Base-by-base conservation (phyloP, 306 rosid genomes). In the Sicyos baderoa region DNA sequence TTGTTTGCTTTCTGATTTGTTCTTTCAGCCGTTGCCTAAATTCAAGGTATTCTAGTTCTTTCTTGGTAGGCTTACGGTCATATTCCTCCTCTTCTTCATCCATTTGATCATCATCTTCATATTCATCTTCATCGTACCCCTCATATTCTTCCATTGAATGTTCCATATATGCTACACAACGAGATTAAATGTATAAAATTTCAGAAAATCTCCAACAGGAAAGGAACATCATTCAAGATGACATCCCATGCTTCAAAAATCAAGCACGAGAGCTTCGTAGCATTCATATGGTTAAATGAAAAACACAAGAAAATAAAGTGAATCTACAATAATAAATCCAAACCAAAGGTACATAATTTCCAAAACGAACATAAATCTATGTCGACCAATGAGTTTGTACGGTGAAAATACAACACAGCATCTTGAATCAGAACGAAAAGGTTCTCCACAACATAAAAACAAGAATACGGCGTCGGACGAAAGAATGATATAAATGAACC, bases 11-110 rank as follows among this genome's bases (percentile, higher is more conserved):
- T 76, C 90, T 81, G 19, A 84, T 60, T 17, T 66, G 75, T 44
- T 91, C 96, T 83, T 91, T 91, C 80, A 85, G 74, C 17, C 78
- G 76, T 77, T 89, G 85, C 78, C 96, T 89, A 80, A 82, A 74
- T 71, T 73, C 90, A 71, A 91, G 96, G 66, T 81, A 89, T 13
- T 85, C 87, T 68, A 81, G 9, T 79, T 82, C 91, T 69, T 89
- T 96, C 78, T 84, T 84, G 4, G 90, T 80, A 5, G 86, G 95
- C 69, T 82, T 84, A 19, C 55, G 89, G 68, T 82, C 87, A 66
- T 78, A 81, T 63, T 74, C 87, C 66, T 75, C 90, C 29, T 25
- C 29, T 69, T 54, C 91, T 49, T 82, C 91, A 25, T 55, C 74
- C 52, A 72, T 82, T 52, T 61, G 62, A 5, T 73, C 84, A 25